Percentiles rank a stretch among this genome's conserved stretches.
Conservation (phyloP, 108 stramenopile species). For the Cylindrotheca fusiformis region DNA sequence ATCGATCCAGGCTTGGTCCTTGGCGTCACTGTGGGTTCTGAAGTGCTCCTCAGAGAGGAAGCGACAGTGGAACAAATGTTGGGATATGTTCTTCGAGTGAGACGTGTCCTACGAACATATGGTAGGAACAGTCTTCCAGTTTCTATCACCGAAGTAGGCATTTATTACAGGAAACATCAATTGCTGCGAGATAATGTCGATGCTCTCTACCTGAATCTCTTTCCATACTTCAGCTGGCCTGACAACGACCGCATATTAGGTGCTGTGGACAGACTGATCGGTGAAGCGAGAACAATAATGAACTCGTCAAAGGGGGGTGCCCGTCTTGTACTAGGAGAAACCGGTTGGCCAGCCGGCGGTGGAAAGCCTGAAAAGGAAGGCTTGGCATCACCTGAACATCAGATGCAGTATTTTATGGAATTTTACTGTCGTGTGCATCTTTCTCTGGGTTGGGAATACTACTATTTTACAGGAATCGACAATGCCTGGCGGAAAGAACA, state of each 20-base stretch:
- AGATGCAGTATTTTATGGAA: conserved; percentile 25
- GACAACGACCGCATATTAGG: background rate
- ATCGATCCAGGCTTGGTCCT: conserved; percentile 7
- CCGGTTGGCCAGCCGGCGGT: conserved; percentile 33
- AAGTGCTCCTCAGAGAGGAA: conserved; percentile 29
- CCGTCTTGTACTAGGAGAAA: conserved; percentile 31
- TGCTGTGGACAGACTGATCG: background rate
- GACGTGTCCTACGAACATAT: background rate
- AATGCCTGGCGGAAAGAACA: conserved; percentile 31
- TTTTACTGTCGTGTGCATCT: conserved; percentile 18
- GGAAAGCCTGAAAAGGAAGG: conserved; percentile 24
- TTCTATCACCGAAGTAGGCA: background rate
- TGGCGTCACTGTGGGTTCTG: conserved; percentile 22
- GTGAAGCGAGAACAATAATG: background rate
- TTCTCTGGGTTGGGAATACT: conserved; percentile 22
- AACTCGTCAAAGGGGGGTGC: background rate
- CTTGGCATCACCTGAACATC: conserved; percentile 19
- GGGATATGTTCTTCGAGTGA: background rate
- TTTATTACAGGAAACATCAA: background rate
- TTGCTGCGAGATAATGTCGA: background rate
- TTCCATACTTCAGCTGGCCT: conserved; percentile 2
- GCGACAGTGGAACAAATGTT: conserved; percentile 27
- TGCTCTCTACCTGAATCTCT: background rate
- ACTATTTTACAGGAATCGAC: conserved; percentile 34
- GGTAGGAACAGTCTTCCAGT: background rate